Percentiles rank a stretch among this genome's conserved stretches.
phyloP scores from a whole-genome alignment of 1,284 basidiomycete genomes.

The Fomitopsis betulina region DNA sequence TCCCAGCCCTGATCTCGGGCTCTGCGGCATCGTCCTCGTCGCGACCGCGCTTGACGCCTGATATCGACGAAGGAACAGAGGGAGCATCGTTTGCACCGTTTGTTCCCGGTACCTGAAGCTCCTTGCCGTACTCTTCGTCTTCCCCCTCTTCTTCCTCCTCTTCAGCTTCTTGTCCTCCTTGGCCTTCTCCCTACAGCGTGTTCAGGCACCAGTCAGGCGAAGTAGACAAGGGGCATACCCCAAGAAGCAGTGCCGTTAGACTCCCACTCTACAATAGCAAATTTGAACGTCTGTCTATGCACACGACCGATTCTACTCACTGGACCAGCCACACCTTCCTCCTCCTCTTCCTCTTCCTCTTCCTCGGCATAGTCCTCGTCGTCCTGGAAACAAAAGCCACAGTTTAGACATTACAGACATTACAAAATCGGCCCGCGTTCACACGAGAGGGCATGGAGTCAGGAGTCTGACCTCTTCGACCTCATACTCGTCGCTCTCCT shows the following conservation, averaged over 20 bases:
- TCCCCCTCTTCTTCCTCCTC: conserved; percentile 23
- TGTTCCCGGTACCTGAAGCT: conserved; percentile 22
- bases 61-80: conserved; percentile 17
- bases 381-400: neutral
- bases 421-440: neutral
- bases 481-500: conserved; percentile 29
- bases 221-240: conserved; percentile 7
- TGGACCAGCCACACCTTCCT: conserved; percentile 12
- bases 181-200: neutral
- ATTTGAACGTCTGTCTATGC: neutral
- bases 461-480: conserved; percentile 20
- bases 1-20: conserved; percentile 7
- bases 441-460: neutral
- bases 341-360: conserved; percentile 23
- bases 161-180: conserved; percentile 1
- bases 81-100: conserved; percentile 7
- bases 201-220: neutral
- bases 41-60: conserved; percentile 34
- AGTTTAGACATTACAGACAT: neutral
- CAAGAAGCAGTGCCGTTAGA: conserved; percentile 24
- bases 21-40: conserved; percentile 34
- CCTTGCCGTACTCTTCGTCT: conserved; percentile 31
- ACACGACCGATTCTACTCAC: neutral
- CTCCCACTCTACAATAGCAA: conserved; percentile 10
- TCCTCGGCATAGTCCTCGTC: conserved; percentile 21